Evolutionary conservation across 2,329 filamentous ascomycete genomes (phyloP), one percentile per base, ranked within the genome.

Genomic region (Fragosphaeria purpurea): DNA sequence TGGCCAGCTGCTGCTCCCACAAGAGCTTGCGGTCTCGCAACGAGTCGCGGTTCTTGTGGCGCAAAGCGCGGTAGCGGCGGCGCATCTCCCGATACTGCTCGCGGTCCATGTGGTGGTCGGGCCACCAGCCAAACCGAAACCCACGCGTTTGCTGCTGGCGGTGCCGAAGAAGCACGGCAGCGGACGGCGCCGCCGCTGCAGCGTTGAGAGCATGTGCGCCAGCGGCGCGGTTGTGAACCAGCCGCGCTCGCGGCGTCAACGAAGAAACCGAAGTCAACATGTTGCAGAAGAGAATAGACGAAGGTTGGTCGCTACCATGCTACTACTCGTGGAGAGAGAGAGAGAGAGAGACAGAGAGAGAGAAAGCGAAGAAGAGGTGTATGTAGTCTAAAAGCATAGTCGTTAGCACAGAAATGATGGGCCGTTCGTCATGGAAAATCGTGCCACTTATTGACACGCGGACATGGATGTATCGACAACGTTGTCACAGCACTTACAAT

Each of bases 41-140:
- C 3, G 67, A 62, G 49, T 77, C 70, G 52, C 67, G 61, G 56
- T 72, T 72, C 52, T 69, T 74, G 56, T 74, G 69, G 43, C 70
- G 72, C 9, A 70, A 40, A 4, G 59, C 53, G 48, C 69, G 67
- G 53, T 70, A 65, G 10, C 70, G 74, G 42, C 69, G 71, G 47
- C 70, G 69, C 34, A 69, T 54, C 47, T 76, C 70, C 42, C 64
- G 67, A 40, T 68, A 65, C 22, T 65, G 62, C 13, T 71, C 65
- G 11, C 64, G 61, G 54, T 74, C 68, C 22, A 22, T 22, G 33
- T 68, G 56, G 43, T 67, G 67, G 34, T 65, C 67, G 7, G 70
- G 66, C 70, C 74, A 77, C 13, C 68, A 56, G 47, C 67, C 70
- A 52, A 79, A 70, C 53, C 74, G 72, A 53, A 78, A 76, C 38